Conservation (phyloP, 768 basidiomycete genomes). For the Terana coerulea region DNA sequence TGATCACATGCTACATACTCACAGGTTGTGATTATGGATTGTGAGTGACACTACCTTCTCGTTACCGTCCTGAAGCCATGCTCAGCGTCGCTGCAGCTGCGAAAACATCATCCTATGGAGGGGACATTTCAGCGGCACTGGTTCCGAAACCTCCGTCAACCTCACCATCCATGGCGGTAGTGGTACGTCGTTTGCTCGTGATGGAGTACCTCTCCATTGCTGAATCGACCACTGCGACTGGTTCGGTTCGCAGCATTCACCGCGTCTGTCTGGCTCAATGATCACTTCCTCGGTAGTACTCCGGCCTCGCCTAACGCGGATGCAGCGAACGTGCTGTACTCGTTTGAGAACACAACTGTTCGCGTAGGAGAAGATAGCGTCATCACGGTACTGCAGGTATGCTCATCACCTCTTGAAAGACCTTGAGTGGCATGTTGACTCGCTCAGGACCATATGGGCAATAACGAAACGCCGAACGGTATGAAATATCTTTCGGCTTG, state of each 20-base stretch:
- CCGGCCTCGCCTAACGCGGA: conserved; percentile 55
- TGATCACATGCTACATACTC: not conserved
- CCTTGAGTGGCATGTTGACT: not conserved
- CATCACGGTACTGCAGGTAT: conserved; percentile 71
- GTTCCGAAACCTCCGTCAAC: conserved; percentile 59
- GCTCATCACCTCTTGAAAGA: too few species aligned
- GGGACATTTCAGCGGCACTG: conserved; percentile 69
- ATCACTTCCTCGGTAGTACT: conserved; percentile 65
- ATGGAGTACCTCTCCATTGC: not conserved
- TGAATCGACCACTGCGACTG: not conserved
- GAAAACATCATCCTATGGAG: conserved; percentile 82
- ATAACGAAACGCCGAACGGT: conserved; percentile 58
- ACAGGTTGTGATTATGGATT: conserved; percentile 80
- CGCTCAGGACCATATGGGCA: conserved; percentile 35
- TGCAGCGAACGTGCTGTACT: conserved; percentile 66
- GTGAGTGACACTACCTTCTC: too few species aligned
- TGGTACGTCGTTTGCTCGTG: conserved; percentile 37
- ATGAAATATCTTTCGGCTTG: conserved; percentile 12
- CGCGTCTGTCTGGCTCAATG: conserved; percentile 78
- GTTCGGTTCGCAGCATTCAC: conserved; percentile 56
- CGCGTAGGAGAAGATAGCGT: conserved; percentile 59
- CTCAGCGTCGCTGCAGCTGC: conserved; percentile 55
- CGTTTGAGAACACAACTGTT: conserved; percentile 56
- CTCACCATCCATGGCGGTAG: conserved; percentile 79
- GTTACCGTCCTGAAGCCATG: not conserved